Evolutionary conservation across 2,329 filamentous ascomycete species (phyloP).

Genomic region (Orbilia quercus): DNA sequence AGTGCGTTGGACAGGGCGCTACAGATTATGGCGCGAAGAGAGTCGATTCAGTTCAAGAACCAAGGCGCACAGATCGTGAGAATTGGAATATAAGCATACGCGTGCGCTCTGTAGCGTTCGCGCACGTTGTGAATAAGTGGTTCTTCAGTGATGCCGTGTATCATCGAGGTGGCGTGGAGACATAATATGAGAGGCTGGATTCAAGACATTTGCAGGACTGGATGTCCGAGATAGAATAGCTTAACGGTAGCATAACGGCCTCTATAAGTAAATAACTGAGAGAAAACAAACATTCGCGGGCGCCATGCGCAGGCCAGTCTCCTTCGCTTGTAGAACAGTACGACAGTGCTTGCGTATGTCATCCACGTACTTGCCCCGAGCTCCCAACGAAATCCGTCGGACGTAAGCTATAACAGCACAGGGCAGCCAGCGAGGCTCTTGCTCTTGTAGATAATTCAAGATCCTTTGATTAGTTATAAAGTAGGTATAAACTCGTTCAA

Average conservation of each 20-base stretch:
- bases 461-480: too few species aligned
- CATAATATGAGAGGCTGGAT: neutral
- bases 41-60: constrained; percentile 84
- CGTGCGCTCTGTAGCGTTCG: neutral
- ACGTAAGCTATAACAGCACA: constrained; percentile 1
- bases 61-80: constrained; percentile 80
- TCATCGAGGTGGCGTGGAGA: neutral
- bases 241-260: constrained; percentile 6
- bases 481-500: too few species aligned
- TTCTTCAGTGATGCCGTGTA: neutral
- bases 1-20: constrained; percentile 84
- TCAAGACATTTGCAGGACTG: constrained; percentile 9
- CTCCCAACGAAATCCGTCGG: neutral
- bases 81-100: constrained; percentile 70
- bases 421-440: constrained; percentile 5
- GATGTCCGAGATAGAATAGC: constrained; percentile 12
- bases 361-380: neutral
- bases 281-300: neutral
- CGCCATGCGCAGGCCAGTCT: neutral
- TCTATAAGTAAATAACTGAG: neutral
- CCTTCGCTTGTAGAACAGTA: constrained; percentile 1
- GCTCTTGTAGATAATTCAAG: neutral
- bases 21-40: constrained; percentile 84
- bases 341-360: constrained; percentile 34
- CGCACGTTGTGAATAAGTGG: neutral